Base-by-base conservation (phyloP, 345 rosid genomes). In the Eucalyptus polyanthemos region DNA sequence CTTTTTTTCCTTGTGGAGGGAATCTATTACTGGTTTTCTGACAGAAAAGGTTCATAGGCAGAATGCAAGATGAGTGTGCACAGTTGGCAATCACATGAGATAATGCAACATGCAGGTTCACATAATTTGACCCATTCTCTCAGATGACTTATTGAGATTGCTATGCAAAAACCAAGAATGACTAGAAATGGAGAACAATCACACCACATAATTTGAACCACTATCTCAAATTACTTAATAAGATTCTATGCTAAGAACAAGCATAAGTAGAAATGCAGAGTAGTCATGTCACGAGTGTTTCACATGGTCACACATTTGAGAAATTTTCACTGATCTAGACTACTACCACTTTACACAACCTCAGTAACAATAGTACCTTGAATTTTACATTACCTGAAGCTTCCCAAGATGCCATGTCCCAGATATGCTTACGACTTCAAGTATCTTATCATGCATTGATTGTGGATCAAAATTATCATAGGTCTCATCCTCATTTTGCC, bases 351-450 rank as follows among this genome's bases (percentile, higher is more conserved):
- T 53, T 25, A 51, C 40, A 51, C 29, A 86, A 19, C 47, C 47
- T 42, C 60, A 19, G 76, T 29, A 42, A 27, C 45, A 40, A 29
- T 40, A 50, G 58, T 40, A 40, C 37, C n/a, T 25, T 3, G n/a
- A 54, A 45, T n/a, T 16, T 14, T 37, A 90, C 62, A 65, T 85
- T 91, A 96, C 98, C 97, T 97, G 99, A 90, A 97, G 97, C 91
- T 92, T 97, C 87, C 99, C 98, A 69, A 96, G 98, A 89, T 97
- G 99, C 99, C 98, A 97, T n/a, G 97, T 95, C 86, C 98, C 98
- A 86, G 98, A 96, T 88, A 97, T 95, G 93, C 98, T 95, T 87
- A 96, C 98, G 54, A 97, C 98, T 90, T 97, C 98, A 10, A 97
- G 93, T 88, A 96, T 87, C 91, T 95, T 95, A 91, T 95, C 99